A percentile compares a stretch with the other conserved stretches of the same genome.
Evolutionary conservation across 441 rosid genomes (phyloP).

Genomic region (Populus trichocarpa): DNA sequence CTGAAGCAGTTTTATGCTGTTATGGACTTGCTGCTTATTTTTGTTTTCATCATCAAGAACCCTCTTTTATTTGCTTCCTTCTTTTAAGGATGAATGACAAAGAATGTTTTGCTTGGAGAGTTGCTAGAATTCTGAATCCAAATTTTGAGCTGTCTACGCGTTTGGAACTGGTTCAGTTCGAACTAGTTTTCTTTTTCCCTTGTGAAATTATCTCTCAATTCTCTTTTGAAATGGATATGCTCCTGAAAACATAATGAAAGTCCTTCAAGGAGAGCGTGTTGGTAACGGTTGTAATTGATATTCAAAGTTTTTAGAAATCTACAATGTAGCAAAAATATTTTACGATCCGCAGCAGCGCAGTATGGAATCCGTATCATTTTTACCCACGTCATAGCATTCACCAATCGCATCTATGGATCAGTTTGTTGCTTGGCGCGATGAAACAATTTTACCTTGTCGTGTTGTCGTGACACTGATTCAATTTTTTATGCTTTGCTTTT

Average conservation of each 20-base stretch:
- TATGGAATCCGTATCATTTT: no score
- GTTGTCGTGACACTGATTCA: neutral
- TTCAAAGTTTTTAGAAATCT: no score
- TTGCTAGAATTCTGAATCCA: neutral
- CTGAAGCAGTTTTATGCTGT: neutral
- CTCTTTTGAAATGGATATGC: constrained; percentile 66
- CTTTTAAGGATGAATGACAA: neutral
- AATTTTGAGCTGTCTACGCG: neutral
- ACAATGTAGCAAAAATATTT: no score
- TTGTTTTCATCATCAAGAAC: neutral
- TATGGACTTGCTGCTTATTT: neutral
- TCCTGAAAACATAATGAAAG: constrained; percentile 63
- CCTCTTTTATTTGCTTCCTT: neutral
- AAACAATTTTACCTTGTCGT: neutral
- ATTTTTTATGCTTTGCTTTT: neutral
- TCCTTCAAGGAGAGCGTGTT: constrained; percentile 76
- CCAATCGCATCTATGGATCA: neutral
- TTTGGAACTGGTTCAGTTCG: neutral
- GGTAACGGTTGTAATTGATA: constrained; percentile 23
- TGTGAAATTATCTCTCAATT: constrained; percentile 15
- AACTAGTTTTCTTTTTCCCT: neutral
- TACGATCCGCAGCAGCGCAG: no score
- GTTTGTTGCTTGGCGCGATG: neutral
- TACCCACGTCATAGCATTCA: no score
- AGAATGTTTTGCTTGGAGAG: neutral